A percentile compares a stretch with the other conserved stretches of the same genome.
Conservation (phyloP, 2,329 filamentous ascomycete species). For the Fusarium circinatum region DNA sequence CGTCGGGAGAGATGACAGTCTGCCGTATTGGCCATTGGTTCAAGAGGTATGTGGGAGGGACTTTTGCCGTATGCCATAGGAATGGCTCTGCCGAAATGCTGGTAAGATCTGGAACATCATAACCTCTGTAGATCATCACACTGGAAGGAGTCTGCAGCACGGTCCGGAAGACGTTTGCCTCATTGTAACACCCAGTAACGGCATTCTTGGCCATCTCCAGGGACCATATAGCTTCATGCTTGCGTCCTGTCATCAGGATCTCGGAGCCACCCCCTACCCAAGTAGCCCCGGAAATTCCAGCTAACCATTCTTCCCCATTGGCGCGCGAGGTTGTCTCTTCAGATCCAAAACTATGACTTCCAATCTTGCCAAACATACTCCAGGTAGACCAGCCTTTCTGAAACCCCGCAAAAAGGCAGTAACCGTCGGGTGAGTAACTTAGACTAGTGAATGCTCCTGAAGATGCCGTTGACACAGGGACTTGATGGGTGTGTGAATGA, state of each 20-base stretch:
- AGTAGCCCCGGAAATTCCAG: slow-evolving; percentile 77
- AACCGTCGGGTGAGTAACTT: slow-evolving; percentile 92
- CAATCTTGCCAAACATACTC: slow-evolving; percentile 95
- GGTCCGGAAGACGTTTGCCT: slow-evolving; percentile 89
- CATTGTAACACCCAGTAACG: slow-evolving; percentile 90
- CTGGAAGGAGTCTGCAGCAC: slow-evolving; percentile 88
- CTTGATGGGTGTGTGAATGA: slow-evolving; percentile 79
- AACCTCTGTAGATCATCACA: slow-evolving; percentile 92
- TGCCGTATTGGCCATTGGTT: slow-evolving; percentile 94
- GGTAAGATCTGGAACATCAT: slow-evolving; percentile 89
- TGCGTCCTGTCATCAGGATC: slow-evolving; percentile 76
- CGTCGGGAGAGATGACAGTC: slow-evolving; percentile 89
- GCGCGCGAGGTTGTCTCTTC: slow-evolving; percentile 70
- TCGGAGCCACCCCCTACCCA: slow-evolving; percentile 93
- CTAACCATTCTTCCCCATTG: slow-evolving; percentile 87
- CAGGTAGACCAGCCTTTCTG: slow-evolving; percentile 93
- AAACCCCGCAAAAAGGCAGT: slow-evolving; percentile 94
- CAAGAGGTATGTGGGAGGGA: slow-evolving; percentile 84
- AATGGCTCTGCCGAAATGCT: slow-evolving; percentile 92
- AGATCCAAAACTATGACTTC: slow-evolving; percentile 82
- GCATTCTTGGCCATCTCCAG: slow-evolving; percentile 94
- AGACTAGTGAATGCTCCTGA: slow-evolving; percentile 80
- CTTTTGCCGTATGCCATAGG: slow-evolving; percentile 92
- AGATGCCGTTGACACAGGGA: slow-evolving; percentile 73
- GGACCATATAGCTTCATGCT: slow-evolving; percentile 83